phyloP scores from a whole-genome alignment of 352 stramenopile species.

The Globisporangium okanoganense region DNA sequence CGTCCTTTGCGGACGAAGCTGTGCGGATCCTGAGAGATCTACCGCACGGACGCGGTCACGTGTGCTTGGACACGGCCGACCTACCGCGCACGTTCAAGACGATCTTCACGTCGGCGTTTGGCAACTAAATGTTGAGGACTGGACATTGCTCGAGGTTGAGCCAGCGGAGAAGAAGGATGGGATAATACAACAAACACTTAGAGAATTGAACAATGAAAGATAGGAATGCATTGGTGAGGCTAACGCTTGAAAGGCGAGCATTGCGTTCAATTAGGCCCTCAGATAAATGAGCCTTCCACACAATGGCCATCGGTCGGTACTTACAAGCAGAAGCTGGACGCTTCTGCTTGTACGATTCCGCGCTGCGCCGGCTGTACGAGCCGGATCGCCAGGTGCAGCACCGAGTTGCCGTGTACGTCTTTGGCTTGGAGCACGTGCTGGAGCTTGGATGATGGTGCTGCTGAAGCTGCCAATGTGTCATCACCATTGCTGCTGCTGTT shows the following conservation, averaged over 20 bases:
- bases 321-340: conserved; percentile 50
- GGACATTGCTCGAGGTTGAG: too few relatives aligned
- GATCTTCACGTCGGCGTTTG: conserved; percentile 74
- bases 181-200: too few relatives aligned
- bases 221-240: too few relatives aligned
- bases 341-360: too few relatives aligned
- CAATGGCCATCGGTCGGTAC: neutral
- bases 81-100: conserved; percentile 80
- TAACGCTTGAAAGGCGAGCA: too few relatives aligned
- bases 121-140: conserved; percentile 10
- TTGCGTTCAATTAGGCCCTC: too few relatives aligned
- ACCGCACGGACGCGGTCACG: conserved; percentile 63
- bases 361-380: conserved; percentile 59
- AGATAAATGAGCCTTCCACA: neutral
- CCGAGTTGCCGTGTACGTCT: conserved; percentile 63
- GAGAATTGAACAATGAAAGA: too few relatives aligned
- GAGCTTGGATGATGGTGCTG: conserved; percentile 3
- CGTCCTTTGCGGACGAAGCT: conserved; percentile 81
- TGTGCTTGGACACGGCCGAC: conserved; percentile 76
- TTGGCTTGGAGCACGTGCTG: conserved; percentile 47
- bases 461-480: neutral
- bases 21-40: conserved; percentile 57
- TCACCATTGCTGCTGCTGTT: neutral
- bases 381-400: conserved; percentile 68
- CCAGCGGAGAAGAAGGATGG: too few relatives aligned